Evolutionary conservation across 805 yeast species (phyloP).

Genomic region (Phaffomyces opuntiae): DNA sequence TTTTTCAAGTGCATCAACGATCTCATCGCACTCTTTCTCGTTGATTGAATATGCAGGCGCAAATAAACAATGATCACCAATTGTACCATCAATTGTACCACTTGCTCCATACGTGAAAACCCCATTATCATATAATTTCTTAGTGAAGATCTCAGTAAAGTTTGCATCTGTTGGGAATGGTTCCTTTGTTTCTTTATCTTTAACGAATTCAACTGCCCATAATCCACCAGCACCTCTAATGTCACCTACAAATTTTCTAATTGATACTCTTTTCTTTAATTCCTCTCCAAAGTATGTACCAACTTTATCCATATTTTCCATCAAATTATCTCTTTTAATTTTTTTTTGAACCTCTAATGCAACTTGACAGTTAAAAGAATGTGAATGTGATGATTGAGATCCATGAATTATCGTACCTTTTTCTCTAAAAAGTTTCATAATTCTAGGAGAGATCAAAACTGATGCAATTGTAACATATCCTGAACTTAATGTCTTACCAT

Average conservation of each 20-base stretch:
- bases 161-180: slow-evolving; percentile 31
- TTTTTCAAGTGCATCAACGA: slow-evolving; percentile 25
- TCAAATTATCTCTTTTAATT: slow-evolving; percentile 29
- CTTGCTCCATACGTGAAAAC: slow-evolving; percentile 34
- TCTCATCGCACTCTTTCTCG: slow-evolving; percentile 29
- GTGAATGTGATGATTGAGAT: slow-evolving; percentile 45
- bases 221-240: slow-evolving; percentile 51
- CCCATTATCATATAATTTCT: slow-evolving; percentile 33
- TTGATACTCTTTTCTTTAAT: slow-evolving; percentile 25
- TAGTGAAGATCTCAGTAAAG: slow-evolving; percentile 25
- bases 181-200: slow-evolving; percentile 39
- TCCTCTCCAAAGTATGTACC: slow-evolving; percentile 38
- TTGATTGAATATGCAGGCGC: slow-evolving; percentile 39
- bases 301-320: slow-evolving; percentile 33
- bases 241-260: slow-evolving; percentile 36
- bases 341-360: slow-evolving; percentile 39
- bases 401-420: slow-evolving; percentile 27
- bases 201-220: slow-evolving; percentile 47
- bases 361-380: slow-evolving; percentile 39
- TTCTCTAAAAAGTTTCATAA: slow-evolving; percentile 28
- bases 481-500: slow-evolving; percentile 42
- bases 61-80: slow-evolving; percentile 39
- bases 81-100: slow-evolving; percentile 33
- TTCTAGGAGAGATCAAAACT: slow-evolving; percentile 29
- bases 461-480: slow-evolving; percentile 44